Evolutionary conservation across 2,329 filamentous ascomycete genomes (phyloP).

Genomic region (Penicillium sp.): DNA sequence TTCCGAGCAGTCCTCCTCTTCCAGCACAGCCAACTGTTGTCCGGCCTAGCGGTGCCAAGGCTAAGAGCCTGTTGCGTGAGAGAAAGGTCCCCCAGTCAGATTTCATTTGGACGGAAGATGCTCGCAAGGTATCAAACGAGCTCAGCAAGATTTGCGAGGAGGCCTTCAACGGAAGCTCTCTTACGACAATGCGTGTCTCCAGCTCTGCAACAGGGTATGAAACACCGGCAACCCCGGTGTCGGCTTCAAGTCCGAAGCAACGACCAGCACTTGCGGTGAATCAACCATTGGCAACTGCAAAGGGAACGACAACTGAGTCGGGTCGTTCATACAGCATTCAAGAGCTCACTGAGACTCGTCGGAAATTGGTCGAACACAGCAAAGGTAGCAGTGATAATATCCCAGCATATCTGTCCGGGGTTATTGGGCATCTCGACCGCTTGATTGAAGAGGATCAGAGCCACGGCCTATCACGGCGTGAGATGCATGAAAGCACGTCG

Average conservation of each 20-base stretch:
- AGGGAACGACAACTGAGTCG: constrained; percentile 50
- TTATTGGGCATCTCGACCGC: constrained; percentile 63
- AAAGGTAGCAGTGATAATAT: constrained; percentile 49
- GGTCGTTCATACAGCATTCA: constrained; percentile 57
- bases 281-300: constrained; percentile 40
- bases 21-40: constrained; percentile 46
- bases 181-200: constrained; percentile 55
- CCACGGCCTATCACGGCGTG: constrained; percentile 8
- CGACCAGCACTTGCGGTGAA: constrained; percentile 21
- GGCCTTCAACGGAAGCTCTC: constrained; percentile 75
- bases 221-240: constrained; percentile 56
- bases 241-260: constrained; percentile 37
- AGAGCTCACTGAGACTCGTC: constrained; percentile 62
- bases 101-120: constrained; percentile 71
- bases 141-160: constrained; percentile 90
- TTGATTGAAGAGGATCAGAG: constrained; percentile 53
- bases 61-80: constrained; percentile 41
- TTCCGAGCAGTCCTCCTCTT: constrained; percentile 44
- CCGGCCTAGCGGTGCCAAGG: constrained; percentile 37
- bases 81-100: constrained; percentile 48
- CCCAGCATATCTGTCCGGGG: constrained; percentile 59
- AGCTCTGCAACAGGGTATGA: constrained; percentile 49
- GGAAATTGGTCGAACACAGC: constrained; percentile 58
- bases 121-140: constrained; percentile 79
- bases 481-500: constrained; percentile 11